Base-by-base conservation (phyloP, 2,329 filamentous ascomycete species). In the Sporothrix humicola region DNA sequence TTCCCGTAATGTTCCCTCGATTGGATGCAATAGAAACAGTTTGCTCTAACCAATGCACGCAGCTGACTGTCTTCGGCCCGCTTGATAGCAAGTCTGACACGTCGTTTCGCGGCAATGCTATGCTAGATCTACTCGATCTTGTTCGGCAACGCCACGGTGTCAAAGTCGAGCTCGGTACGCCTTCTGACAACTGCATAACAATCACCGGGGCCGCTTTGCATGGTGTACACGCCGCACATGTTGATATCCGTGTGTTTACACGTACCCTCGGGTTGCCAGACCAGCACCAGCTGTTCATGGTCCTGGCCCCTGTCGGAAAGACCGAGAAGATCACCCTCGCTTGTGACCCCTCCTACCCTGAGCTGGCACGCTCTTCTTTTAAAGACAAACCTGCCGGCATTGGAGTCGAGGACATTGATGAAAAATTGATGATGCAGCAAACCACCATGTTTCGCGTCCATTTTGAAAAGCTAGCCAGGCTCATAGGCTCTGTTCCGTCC, bases 151-250 rank as follows among this genome's bases (percentile, higher is more conserved):
- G 71, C 13, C 68, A 48, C 3, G 17, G 5, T 2, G 73, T 74
- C 13, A 10, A n/a, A 0, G 71, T 74, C 20, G 61, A 69, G 1
- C 17, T 8, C 8, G 78, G 79, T 58, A 79, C 81, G 9, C 81
- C 82, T 1, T 81, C 81, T 56, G 78, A 78, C 20, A 77, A 85
- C 54, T 77, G 37, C 37, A 50, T 70, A 8, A 56, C 42, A 1
- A 44, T 74, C 8, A 31, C 2, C 44, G 68, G 68, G 8, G 2
- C n/a, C 8, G 69, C 68, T 17, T 15, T 15, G 2, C 2, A 42
- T 8, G 42, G 15, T 15, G 3, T 71, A 8, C 59, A 54, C 5
- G 23, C 59, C 15, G 73, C 71, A 8, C 37, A 63, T 7, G 31
- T 8, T 1, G 59, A 68, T 15, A 73, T 74, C n/a, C 48, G 9